Base-by-base conservation (phyloP, 2,329 filamentous ascomycete species). In the Diaporthe helianthi region DNA sequence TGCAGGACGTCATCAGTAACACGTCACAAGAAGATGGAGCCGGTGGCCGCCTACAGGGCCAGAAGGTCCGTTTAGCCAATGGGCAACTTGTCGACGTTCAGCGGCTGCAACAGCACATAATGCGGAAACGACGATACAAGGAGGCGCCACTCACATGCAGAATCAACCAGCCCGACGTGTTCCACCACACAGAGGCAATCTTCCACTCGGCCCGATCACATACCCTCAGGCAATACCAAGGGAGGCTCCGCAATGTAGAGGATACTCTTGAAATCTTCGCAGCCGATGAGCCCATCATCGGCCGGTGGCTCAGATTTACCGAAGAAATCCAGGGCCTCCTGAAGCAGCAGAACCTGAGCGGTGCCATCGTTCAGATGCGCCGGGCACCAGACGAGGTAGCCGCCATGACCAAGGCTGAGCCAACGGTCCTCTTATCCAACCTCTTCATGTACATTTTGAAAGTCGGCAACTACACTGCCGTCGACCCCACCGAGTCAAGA, bases 151-250 rank as follows among this genome's bases (percentile, higher is more conserved):
- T 58, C 36, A 19, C 36, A 7, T 41, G 12, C 22, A 29, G 36
- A 41, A 58, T 58, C 54, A 41, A 58, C 54, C 54, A 58, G 54
- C 54, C 54, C 22, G 54, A 44, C 22, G 26, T 58, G 15, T 58
- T 58, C 54, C 26, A 58, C 12, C 26, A 41, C 36, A 58, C 33
- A 33, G 54, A 41, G 22, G 36, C 54, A 41, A 58, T 58, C 15
- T 58, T 58, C 33, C 13, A 41, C 54, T 41, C 33, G 33, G 36
- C 15, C 15, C 54, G 54, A 29, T 41, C 54, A 22, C 36, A 58
- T 41, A 58, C 54, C 9, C 4, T 58, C 22, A 17, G 54, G n/a
- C 33, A 10, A 12, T 58, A 58, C 22, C 22, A 19, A n/a, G 54
- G 54, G 15, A 41, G 22, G 29, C 41, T 58, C 36, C 41, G 26